These are phyloP conservation scores for Cryphonectria naterciae DNA, from an alignment of 2,329 filamentous ascomycete genomes.

Conservation along the genomic window DNA sequence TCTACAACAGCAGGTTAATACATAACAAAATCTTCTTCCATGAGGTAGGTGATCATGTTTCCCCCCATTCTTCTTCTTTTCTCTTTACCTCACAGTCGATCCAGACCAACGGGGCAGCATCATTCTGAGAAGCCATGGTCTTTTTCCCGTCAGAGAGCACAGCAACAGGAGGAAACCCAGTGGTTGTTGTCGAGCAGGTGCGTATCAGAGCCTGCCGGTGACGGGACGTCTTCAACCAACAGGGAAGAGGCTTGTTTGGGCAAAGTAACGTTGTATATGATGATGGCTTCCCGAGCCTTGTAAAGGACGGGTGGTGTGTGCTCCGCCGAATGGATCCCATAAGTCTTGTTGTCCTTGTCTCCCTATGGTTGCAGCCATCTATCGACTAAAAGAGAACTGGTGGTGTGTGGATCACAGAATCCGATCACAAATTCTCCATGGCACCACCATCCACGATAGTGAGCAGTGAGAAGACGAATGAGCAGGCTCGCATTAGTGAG, in stretches of 20 bases:
- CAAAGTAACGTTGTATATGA: constrained; percentile 3
- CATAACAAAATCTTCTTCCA: background rate
- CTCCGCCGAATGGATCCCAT: background rate
- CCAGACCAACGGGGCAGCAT: constrained; percentile 77
- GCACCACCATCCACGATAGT: background rate
- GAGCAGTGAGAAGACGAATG: constrained; percentile 21
- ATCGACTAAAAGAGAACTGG: background rate
- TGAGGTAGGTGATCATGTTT: background rate
- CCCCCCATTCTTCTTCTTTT: background rate
- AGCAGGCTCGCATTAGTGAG: constrained; percentile 20
- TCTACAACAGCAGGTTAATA: constrained; percentile 56
- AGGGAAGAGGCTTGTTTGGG: constrained; percentile 2
- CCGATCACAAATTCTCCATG: background rate
- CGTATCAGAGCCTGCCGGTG: background rate
- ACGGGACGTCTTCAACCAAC: background rate
- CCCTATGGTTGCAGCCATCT: background rate
- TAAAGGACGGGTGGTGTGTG: constrained; percentile 1
- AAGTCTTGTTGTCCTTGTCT: background rate
- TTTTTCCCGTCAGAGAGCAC: background rate
- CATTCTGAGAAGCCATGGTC: constrained; percentile 29
- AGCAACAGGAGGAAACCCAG: background rate
- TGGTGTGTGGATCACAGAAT: constrained; percentile 1
- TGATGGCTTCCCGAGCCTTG: background rate
- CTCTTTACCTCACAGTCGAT: constrained; percentile 68
- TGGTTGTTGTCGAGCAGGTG: background rate